These are phyloP conservation scores for Biancaea sappan DNA, from an alignment of 306 rosid species.

Conservation along the genomic window DNA sequence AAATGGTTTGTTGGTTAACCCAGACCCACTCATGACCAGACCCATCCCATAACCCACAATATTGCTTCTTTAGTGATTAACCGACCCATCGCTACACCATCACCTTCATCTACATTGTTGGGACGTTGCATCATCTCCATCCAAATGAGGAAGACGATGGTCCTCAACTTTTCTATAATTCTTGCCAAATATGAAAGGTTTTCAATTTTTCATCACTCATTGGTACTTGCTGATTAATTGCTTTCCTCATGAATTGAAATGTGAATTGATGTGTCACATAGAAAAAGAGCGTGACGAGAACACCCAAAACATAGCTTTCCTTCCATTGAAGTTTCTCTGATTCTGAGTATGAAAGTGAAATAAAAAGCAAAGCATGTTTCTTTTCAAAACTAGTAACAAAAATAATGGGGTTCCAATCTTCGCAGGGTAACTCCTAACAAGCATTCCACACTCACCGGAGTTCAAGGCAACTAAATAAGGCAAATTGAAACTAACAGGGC, in stretches of 20 bases:
- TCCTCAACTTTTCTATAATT: constrained; percentile 36
- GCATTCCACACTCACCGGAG: background rate
- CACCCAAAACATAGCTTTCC: constrained; percentile 10
- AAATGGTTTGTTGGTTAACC: no score
- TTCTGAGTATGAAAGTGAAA: no score
- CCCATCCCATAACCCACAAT: no score
- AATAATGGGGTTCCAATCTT: no score
- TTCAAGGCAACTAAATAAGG: background rate
- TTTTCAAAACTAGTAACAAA: no score
- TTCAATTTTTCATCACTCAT: constrained; percentile 20
- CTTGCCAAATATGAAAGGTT: constrained; percentile 56
- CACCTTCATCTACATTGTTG: no score
- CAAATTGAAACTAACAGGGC: background rate
- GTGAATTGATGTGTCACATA: constrained; percentile 22
- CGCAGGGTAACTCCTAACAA: no score
- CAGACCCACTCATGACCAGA: no score
- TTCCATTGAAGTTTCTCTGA: background rate
- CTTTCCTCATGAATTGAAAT: constrained; percentile 27
- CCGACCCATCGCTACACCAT: no score
- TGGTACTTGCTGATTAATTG: constrained; percentile 42
- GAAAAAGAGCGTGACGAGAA: background rate
- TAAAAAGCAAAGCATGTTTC: no score
- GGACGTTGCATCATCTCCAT: no score
- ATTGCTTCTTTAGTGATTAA: no score
- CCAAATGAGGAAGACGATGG: constrained; percentile 25